Percentiles rank a stretch among this genome's conserved stretches.
phyloP scores from a whole-genome alignment of 2,329 filamentous ascomycete genomes.

The Raffaelea deltoideospora region DNA sequence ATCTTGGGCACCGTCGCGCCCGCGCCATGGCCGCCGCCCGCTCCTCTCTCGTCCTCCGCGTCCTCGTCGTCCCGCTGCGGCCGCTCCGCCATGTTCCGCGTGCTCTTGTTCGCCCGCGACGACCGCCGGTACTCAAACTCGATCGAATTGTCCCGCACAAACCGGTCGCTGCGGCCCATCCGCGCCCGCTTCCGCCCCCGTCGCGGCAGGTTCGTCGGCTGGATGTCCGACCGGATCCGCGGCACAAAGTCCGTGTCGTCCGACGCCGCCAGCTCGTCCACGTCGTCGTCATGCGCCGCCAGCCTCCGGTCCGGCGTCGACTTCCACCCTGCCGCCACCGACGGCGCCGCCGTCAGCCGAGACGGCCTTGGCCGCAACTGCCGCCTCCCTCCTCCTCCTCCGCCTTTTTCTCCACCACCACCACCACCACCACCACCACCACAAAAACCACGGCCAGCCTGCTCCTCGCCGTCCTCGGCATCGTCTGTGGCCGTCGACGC shows the following conservation, averaged over 20 bases:
- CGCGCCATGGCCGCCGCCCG: constrained; percentile 16
- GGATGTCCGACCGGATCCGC: constrained; percentile 14
- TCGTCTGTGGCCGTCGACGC: neutral
- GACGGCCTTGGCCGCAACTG: constrained; percentile 2
- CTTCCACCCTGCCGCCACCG: neutral
- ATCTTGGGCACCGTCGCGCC: constrained; percentile 30
- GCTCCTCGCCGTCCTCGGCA: neutral
- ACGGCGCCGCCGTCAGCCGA: neutral
- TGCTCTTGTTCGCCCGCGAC: constrained; percentile 30
- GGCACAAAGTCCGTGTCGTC: constrained; percentile 14
- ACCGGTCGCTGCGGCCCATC: neutral
- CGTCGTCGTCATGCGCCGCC: constrained; percentile 8
- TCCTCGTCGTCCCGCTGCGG: constrained; percentile 44
- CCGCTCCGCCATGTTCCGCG: constrained; percentile 32
- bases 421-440: neutral
- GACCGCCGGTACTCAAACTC: constrained; percentile 36
- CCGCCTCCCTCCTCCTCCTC: neutral
- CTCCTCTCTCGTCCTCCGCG: constrained; percentile 33
- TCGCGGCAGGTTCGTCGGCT: constrained; percentile 2
- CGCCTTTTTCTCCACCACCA: neutral
- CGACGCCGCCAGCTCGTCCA: constrained; percentile 15
- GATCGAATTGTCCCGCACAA: constrained; percentile 19
- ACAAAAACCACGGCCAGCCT: neutral
- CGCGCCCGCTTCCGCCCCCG: neutral
- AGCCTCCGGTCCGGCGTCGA: neutral